A percentile compares a stretch with the other conserved stretches of the same genome.
phyloP scores from a whole-genome alignment of 768 basidiomycete genomes.

The Leccinum incarnatum region DNA sequence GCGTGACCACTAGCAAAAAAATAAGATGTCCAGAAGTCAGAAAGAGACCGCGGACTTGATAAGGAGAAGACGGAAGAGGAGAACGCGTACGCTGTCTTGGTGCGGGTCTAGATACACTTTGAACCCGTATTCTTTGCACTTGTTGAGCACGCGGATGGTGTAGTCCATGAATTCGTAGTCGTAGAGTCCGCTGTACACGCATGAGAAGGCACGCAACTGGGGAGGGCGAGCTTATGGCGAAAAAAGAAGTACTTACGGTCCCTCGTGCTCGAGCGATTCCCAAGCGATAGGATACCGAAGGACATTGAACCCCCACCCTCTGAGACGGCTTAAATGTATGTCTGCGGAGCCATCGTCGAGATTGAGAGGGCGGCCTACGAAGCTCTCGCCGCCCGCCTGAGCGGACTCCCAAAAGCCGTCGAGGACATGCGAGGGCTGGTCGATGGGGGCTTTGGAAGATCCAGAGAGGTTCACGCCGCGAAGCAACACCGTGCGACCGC shows the following conservation, averaged over 20 bases:
- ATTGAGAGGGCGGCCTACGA: slow-evolving; percentile 75
- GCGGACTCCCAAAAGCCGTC: slow-evolving; percentile 83
- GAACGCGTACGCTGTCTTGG: slow-evolving; percentile 74
- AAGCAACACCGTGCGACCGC: slow-evolving; percentile 74
- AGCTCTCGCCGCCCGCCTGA: slow-evolving; percentile 65
- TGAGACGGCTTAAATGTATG: slow-evolving; percentile 79
- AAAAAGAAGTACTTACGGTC: slow-evolving; percentile 70
- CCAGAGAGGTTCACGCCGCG: slow-evolving; percentile 96
- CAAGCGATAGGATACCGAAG: slow-evolving; percentile 84
- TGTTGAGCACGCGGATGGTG: slow-evolving; percentile 77
- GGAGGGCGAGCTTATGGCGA: neutral
- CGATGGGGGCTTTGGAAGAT: slow-evolving; percentile 79
- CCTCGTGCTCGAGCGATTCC: slow-evolving; percentile 92
- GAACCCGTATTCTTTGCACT: slow-evolving; percentile 92
- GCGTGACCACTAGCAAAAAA: slow-evolving; percentile 74
- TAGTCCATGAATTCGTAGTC: slow-evolving; percentile 94
- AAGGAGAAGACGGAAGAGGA: neutral
- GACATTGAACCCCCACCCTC: slow-evolving; percentile 92
- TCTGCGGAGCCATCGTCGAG: slow-evolving; percentile 85
- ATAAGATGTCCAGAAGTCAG: neutral
- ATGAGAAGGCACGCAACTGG: neutral
- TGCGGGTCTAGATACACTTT: slow-evolving; percentile 93
- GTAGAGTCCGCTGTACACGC: slow-evolving; percentile 66
- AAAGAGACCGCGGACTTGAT: neutral
- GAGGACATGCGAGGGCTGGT: slow-evolving; percentile 61